phyloP scores from a whole-genome alignment of 2,329 filamentous ascomycete genomes.

The Coleophoma eucalyptorum region DNA sequence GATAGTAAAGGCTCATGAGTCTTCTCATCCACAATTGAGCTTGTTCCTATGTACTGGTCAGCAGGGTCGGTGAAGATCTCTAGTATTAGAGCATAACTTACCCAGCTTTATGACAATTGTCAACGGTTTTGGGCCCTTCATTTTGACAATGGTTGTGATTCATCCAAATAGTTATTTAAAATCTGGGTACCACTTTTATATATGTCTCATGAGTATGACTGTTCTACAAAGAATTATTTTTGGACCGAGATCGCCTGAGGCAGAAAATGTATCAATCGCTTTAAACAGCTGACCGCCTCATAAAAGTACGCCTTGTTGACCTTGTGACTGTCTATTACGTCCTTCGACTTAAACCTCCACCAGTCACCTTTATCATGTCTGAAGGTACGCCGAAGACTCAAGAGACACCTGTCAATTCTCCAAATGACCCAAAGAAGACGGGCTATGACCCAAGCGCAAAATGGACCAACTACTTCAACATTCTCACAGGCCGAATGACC shows the following conservation, averaged over 20 bases:
- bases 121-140: constrained; percentile 51
- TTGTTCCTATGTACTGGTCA: constrained; percentile 64
- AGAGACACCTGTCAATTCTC: constrained; percentile 2
- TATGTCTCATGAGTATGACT: background rate
- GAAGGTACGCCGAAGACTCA: constrained; percentile 1
- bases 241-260: constrained; percentile 11
- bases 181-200: too few species aligned
- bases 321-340: constrained; percentile 1
- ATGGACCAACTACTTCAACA: constrained; percentile 85
- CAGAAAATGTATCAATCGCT: constrained; percentile 6
- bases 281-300: constrained; percentile 6
- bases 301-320: constrained; percentile 2
- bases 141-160: constrained; percentile 23
- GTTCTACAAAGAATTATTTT: background rate
- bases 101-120: constrained; percentile 69
- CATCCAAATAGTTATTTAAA: too few species aligned
- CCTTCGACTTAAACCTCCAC: constrained; percentile 3
- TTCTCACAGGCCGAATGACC: constrained; percentile 71
- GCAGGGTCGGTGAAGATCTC: background rate
- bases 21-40: constrained; percentile 96
- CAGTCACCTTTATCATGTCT: background rate
- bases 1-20: constrained; percentile 92
- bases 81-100: constrained; percentile 28
- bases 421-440: constrained; percentile 56
- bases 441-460: constrained; percentile 57